Conservation (phyloP, 805 yeast genomes). For the Metschnikowia arizonensis region DNA sequence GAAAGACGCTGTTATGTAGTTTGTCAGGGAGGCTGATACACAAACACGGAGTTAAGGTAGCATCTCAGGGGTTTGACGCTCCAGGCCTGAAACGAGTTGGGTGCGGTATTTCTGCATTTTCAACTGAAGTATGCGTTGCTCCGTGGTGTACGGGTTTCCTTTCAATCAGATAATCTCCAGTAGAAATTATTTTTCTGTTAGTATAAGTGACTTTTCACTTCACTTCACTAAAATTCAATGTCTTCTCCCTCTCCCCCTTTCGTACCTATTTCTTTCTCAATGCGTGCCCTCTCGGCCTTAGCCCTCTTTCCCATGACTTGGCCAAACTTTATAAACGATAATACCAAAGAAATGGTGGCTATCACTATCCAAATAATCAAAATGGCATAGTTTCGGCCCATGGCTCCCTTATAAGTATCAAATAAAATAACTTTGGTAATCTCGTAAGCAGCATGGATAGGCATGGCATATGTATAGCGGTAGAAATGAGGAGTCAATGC, state of each 20-base stretch:
- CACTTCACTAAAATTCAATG: constrained; percentile 8
- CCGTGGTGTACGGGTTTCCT: too few species aligned
- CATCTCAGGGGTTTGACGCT: too few species aligned
- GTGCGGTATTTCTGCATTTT: too few species aligned
- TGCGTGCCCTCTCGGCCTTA: constrained; percentile 13
- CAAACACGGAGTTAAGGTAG: too few species aligned
- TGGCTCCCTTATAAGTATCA: constrained; percentile 49
- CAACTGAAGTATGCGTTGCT: too few species aligned
- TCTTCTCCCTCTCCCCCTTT: constrained; percentile 9
- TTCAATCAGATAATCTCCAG: too few species aligned
- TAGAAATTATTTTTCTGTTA: too few species aligned
- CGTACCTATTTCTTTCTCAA: constrained; percentile 11
- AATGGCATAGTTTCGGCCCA: constrained; percentile 61
- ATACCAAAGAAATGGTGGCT: constrained; percentile 41
- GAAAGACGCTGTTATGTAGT: too few species aligned
- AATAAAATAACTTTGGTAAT: constrained; percentile 57
- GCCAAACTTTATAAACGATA: constrained; percentile 42
- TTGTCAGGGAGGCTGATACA: too few species aligned
- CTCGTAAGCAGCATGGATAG: constrained; percentile 63
- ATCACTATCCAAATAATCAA: constrained; percentile 58
- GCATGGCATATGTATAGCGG: constrained; percentile 64
- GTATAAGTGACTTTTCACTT: too few species aligned
- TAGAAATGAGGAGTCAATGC: constrained; percentile 55
- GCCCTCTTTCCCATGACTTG: constrained; percentile 30
- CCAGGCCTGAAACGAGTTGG: too few species aligned